Base-by-base conservation (phyloP, 2,329 filamentous ascomycete genomes). In the Arthrocladium fulminans region DNA sequence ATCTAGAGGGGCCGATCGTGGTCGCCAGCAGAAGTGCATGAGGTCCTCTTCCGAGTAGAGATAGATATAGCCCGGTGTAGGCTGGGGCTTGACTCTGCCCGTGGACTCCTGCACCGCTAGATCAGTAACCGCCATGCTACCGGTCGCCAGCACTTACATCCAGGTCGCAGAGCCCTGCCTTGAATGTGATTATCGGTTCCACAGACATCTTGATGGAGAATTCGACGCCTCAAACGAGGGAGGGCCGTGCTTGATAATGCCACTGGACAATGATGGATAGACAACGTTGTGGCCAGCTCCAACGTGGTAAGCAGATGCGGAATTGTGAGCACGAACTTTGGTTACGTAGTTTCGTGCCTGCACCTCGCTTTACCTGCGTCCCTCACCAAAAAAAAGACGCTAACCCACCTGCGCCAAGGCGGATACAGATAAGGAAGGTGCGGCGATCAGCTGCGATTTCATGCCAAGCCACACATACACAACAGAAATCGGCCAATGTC, bases 1-100 rank as follows among this genome's bases (percentile, higher is more conserved):
- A 54, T 84, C 79, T 57, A 87, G 69, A 19, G 82, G 73, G 50
- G 80, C 78, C 57, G 74, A 77, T 57, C 92, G 84, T 61, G 86
- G 82, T 57, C 89, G 84, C 94, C 94, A 98, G 78, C 89, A 96
- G 72, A 98, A 95, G 72, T 96, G 89, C 52, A 94, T 76, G 52
- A 98, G 79, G 45, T 96, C 90, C 82, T 96, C 90, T 74, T 94
- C 89, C 45, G 77, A 77, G 66, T 94, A 97, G 63, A 97, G 79
- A 68, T 94, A 96, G 63, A 96, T 79, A 67, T 92, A 95, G 59
- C 90, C 90, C 3, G 81, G 81, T 7, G 81, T 83, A 23, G 79
- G 72, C 57, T 80, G 75, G 30, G 88, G 80, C 63, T 80, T 85
- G 62, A 94, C 81, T 67, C 83, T 87, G 65, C 75, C 77, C 44